Evolutionary conservation across 1,139 yeast species (phyloP).

Genomic region (Nadsonia commutata): DNA sequence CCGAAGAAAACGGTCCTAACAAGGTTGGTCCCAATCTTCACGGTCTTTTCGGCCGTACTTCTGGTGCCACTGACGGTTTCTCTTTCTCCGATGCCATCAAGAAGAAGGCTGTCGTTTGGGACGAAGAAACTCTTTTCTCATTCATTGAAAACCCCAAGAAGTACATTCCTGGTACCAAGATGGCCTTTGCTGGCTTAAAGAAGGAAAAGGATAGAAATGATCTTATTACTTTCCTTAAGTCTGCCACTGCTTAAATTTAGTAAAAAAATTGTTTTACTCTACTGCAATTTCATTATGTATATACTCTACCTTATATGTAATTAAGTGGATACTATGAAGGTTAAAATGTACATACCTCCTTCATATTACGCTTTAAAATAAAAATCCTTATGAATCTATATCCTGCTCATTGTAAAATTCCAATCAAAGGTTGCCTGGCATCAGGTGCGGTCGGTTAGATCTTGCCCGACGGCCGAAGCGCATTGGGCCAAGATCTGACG

Average conservation of each 20-base stretch:
- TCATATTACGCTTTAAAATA: background rate
- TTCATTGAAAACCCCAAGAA: constrained; percentile 99
- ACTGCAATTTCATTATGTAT: too few relatives aligned
- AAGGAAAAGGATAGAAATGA: constrained; percentile 98
- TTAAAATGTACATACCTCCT: background rate
- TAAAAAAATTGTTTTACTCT: too few relatives aligned
- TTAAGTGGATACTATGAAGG: too few relatives aligned
- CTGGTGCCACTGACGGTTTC: constrained; percentile 88
- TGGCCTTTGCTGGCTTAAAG: constrained; percentile 99
- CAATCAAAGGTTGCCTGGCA: too few relatives aligned
- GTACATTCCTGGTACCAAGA: constrained; percentile 99
- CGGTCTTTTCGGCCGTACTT: constrained; percentile 83
- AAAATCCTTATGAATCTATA: too few relatives aligned
- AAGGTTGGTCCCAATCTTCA: constrained; percentile 98
- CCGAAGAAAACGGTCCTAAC: constrained; percentile 91
- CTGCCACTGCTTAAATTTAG: constrained; percentile 32
- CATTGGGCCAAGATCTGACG: too few relatives aligned
- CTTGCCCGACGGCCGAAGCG: too few relatives aligned
- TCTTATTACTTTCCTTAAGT: constrained; percentile 74
- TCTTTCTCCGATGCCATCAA: constrained; percentile 97
- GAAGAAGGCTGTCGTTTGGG: constrained; percentile 86
- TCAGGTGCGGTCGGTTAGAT: too few relatives aligned
- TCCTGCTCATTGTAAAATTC: too few relatives aligned
- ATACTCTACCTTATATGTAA: too few relatives aligned
- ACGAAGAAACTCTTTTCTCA: constrained; percentile 77